Evolutionary conservation across 2,329 filamentous ascomycete species (phyloP).

Genomic region (Penicillium crustosum): DNA sequence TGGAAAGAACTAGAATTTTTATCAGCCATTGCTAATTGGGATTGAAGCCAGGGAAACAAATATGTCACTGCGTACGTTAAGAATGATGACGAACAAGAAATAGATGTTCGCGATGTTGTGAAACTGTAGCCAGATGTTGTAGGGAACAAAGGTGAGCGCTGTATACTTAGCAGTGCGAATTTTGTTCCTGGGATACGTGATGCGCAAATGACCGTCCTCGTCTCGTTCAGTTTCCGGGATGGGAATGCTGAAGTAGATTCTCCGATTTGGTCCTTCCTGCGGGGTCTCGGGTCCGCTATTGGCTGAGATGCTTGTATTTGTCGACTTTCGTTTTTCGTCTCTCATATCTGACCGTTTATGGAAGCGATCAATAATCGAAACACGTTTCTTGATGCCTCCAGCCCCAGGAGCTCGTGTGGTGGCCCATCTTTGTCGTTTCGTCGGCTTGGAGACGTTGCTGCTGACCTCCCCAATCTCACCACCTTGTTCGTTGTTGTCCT

Average conservation of each 20-base stretch:
- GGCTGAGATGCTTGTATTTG: slow-evolving; percentile 40
- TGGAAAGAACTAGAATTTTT: slow-evolving; percentile 71
- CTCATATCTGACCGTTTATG: slow-evolving; percentile 61
- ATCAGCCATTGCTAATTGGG: slow-evolving; percentile 23
- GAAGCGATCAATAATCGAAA: slow-evolving; percentile 75
- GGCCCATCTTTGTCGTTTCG: slow-evolving; percentile 88
- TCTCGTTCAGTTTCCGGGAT: slow-evolving; percentile 74
- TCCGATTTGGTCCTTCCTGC: slow-evolving; percentile 50
- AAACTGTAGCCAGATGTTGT: slow-evolving; percentile 97
- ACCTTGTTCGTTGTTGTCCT: slow-evolving; percentile 27
- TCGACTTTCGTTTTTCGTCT: slow-evolving; percentile 67
- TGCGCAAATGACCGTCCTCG: slow-evolving; percentile 72
- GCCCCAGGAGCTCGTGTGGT: slow-evolving; percentile 81
- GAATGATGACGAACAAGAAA: slow-evolving; percentile 93
- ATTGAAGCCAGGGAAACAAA: not conserved
- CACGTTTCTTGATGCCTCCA: slow-evolving; percentile 74
- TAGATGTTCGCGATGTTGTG: slow-evolving; percentile 99
- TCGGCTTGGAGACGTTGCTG: slow-evolving; percentile 59
- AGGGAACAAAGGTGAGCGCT: slow-evolving; percentile 88
- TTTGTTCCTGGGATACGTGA: slow-evolving; percentile 83
- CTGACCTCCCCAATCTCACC: slow-evolving; percentile 29
- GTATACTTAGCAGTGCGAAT: slow-evolving; percentile 98
- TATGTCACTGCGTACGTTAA: slow-evolving; percentile 67
- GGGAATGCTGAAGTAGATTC: slow-evolving; percentile 75
- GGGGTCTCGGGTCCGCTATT: slow-evolving; percentile 24